Evolutionary conservation across 306 rosid genomes (phyloP), one percentile per base, ranked within the genome.

Genomic region (Malus asiatica): DNA sequence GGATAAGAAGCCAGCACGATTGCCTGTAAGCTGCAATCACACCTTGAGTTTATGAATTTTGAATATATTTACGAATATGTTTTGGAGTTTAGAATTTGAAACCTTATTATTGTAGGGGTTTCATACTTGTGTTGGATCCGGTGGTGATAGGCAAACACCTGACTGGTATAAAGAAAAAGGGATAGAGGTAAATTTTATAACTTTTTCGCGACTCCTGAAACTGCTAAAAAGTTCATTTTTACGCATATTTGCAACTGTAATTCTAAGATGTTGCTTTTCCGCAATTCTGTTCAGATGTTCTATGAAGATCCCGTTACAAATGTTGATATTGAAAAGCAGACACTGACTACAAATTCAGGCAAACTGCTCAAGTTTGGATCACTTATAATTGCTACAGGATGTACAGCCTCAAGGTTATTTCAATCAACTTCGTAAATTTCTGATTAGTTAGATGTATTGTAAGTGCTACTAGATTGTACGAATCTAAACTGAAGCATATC

Each of bases 101-200:
- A 8, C 22, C 4, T 42, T 66, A 22, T 70, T 78, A 45, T 52
- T 71, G 14, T 75, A 91, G 98, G 98, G 98, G n/a, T 92, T 95
- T 77, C 96, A 95, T 77, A 92, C 98, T 61, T 95, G 97, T 83
- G 97, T 95, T 88, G 98, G 97, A 84, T 83, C 96, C 20, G 98
- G 97, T 73, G 98, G 98, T 48, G 97, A 95, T 78, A 90, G 97
- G 77, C 98, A 92, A 68, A 88, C 98, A 48, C 93, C 97, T 2
- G 97, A 89, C 45, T 95, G 97, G 98, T 95, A 95, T 79, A 77
- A 86, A 71, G 96, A 90, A 76, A 92, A 91, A 76, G 96, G 98
- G 66, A 89, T 90, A 67, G 97, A 94, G 96, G 98, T 91, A 81
- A 73, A n/a, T 33, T 71, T 48, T 60, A 27, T 48, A 63, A n/a